A percentile compares a stretch with the other conserved stretches of the same genome.
Evolutionary conservation across 352 stramenopile genomes (phyloP).

Genomic region (Globisporangium echinulatum): DNA sequence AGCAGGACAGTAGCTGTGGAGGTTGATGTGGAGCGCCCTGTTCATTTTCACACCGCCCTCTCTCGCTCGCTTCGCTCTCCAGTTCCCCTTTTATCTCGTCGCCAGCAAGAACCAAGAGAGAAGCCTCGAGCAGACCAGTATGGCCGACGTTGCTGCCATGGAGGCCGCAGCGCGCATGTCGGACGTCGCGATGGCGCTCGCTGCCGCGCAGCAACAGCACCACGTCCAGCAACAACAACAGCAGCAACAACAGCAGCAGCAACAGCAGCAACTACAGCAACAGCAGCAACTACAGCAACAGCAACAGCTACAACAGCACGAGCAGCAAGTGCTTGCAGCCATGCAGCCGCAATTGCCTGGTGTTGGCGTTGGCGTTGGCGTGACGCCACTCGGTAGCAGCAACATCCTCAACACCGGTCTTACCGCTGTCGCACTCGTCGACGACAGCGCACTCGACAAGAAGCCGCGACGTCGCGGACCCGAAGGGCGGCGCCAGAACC

Average conservation of each 20-base stretch:
- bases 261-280: background rate
- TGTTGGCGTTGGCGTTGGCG: no score
- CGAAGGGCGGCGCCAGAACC: conserved; percentile 26
- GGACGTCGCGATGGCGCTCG: background rate
- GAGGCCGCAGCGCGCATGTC: background rate
- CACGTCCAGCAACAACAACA: background rate
- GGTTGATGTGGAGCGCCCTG: background rate
- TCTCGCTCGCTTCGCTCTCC: background rate
- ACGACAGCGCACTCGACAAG: background rate
- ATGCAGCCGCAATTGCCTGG: background rate
- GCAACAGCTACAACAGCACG: background rate
- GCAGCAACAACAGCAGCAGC: background rate
- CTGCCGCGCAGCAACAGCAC: background rate
- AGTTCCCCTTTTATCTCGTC: conserved; percentile 3
- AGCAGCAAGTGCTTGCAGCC: background rate
- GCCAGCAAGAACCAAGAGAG: background rate
- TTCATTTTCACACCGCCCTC: background rate
- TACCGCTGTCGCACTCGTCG: background rate
- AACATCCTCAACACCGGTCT: background rate
- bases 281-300: background rate
- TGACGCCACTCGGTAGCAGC: background rate
- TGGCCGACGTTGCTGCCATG: conserved; percentile 2
- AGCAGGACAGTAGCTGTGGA: background rate
- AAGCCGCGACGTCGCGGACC: background rate
- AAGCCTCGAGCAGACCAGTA: background rate